phyloP scores from a whole-genome alignment of 345 rosid species.

The Zanthoxylum bungeanum region DNA sequence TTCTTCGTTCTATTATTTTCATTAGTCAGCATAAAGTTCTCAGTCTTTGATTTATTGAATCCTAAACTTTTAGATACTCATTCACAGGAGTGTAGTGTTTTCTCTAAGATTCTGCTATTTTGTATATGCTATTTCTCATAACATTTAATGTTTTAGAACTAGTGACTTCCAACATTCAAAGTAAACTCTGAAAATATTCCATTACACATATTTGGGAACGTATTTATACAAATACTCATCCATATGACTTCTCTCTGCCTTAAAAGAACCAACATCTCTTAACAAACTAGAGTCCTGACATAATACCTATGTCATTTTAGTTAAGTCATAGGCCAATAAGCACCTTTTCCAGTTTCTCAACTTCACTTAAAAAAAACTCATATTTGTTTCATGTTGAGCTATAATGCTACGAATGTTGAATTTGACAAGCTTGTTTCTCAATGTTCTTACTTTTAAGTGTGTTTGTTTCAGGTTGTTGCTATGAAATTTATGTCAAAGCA shows the following conservation, averaged over 20 bases:
- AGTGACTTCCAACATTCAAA: not conserved
- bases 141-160: not conserved
- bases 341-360: not conserved
- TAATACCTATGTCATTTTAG: not conserved
- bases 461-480: slow-evolving; percentile 76
- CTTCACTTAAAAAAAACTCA: not conserved
- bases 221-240: not conserved
- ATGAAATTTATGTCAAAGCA: slow-evolving; percentile 80
- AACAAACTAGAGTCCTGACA: not conserved
- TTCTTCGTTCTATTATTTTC: not conserved
- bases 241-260: not conserved
- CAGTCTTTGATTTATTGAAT: not conserved
- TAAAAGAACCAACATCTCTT: no score
- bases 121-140: not conserved
- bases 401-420: not conserved
- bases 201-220: not conserved
- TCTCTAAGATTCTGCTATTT: not conserved
- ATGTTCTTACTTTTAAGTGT: not conserved
- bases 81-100: not conserved
- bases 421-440: not conserved
- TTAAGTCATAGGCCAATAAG: not conserved
- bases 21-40: not conserved
- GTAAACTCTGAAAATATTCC: not conserved
- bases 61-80: not conserved
- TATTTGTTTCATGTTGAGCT: not conserved